Evolutionary conservation across 2,329 filamentous ascomycete genomes (phyloP).

Genomic region (Penicillium olsonii): DNA sequence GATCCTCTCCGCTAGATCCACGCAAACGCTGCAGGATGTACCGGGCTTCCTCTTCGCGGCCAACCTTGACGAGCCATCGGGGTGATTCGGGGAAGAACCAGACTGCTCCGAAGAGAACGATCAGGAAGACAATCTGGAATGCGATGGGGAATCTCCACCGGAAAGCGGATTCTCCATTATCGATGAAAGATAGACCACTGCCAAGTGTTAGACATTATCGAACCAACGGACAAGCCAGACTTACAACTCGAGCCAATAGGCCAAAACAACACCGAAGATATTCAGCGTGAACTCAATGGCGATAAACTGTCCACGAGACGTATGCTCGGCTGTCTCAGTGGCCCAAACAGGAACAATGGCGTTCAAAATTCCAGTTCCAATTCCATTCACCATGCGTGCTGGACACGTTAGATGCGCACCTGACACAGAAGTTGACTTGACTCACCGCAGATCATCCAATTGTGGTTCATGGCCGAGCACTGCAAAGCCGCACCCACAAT

Average conservation of each 20-base stretch:
- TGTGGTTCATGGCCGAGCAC: slow-evolving; percentile 63
- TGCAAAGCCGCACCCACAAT: slow-evolving; percentile 65
- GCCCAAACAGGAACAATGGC: slow-evolving; percentile 72
- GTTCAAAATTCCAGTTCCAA: slow-evolving; percentile 70
- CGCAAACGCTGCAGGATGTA: slow-evolving; percentile 66
- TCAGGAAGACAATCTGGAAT: slow-evolving; percentile 67
- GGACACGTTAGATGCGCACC: slow-evolving; percentile 8
- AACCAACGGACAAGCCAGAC: slow-evolving; percentile 4
- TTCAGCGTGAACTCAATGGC: slow-evolving; percentile 74
- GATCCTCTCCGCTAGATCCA: slow-evolving; percentile 57
- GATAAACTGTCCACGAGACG: slow-evolving; percentile 67
- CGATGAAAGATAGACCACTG: slow-evolving; percentile 61
- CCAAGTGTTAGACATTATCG: not conserved
- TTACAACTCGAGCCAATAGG: slow-evolving; percentile 62
- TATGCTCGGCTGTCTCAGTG: slow-evolving; percentile 69
- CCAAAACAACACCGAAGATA: slow-evolving; percentile 67
- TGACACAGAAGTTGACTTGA: not conserved
- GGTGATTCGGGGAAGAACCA: slow-evolving; percentile 71
- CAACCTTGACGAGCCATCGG: slow-evolving; percentile 61
- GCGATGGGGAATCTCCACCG: slow-evolving; percentile 70
- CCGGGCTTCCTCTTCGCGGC: slow-evolving; percentile 66
- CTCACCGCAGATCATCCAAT: slow-evolving; percentile 70
- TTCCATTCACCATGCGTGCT: slow-evolving; percentile 63
- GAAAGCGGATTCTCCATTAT: slow-evolving; percentile 59
- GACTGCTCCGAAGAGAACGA: slow-evolving; percentile 57